Evolutionary conservation across 2,329 filamentous ascomycete genomes (phyloP).

Genomic region (Cordyceps javanica): DNA sequence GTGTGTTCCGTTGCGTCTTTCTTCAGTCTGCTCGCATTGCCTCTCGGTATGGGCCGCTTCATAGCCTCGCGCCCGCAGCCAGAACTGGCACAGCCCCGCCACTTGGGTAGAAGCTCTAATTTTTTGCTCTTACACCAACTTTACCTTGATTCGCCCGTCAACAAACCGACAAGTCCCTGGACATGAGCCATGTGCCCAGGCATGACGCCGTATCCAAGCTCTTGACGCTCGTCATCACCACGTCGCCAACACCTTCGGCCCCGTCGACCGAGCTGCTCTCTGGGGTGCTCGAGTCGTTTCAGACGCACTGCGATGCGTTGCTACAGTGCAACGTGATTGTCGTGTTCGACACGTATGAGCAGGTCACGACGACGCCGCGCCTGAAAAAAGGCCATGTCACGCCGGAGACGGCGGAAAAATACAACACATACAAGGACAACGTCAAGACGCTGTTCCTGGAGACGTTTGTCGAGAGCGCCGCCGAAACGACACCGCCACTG

Average conservation of each 20-base stretch:
- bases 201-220: not conserved
- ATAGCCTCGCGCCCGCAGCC: not conserved
- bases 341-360: slow-evolving; percentile 47
- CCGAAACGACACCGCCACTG: slow-evolving; percentile 1
- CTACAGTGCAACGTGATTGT: slow-evolving; percentile 40
- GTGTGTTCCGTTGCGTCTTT: no score
- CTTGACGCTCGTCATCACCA: slow-evolving; percentile 41
- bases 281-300: slow-evolving; percentile 40
- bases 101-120: not conserved
- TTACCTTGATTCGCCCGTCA: not conserved
- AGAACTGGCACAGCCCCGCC: not conserved
- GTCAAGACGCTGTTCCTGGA: slow-evolving; percentile 34
- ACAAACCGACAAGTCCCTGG: not conserved
- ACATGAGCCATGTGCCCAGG: slow-evolving; percentile 5
- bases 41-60: not conserved
- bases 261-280: slow-evolving; percentile 47
- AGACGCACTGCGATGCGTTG: slow-evolving; percentile 34
- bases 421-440: slow-evolving; percentile 40
- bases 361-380: slow-evolving; percentile 35
- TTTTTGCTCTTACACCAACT: slow-evolving; percentile 1
- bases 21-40: not conserved
- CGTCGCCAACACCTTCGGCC: slow-evolving; percentile 48
- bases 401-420: slow-evolving; percentile 34
- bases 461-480: slow-evolving; percentile 12
- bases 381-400: slow-evolving; percentile 51